Base-by-base conservation (phyloP, 2,329 filamentous ascomycete genomes). In the Knufia fluminis region DNA sequence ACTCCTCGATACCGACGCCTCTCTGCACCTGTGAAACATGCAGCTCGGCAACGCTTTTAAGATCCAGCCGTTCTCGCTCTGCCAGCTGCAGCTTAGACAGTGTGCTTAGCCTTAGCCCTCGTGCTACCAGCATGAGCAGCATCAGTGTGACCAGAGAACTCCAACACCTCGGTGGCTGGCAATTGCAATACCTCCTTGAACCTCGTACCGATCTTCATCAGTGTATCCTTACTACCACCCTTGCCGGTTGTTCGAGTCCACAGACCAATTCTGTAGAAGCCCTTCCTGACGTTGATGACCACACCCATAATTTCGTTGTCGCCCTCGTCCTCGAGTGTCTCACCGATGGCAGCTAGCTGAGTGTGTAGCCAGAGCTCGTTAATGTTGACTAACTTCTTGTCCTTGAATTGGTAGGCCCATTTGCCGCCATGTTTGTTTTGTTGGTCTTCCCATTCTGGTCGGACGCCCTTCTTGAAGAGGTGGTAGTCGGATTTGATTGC, bases 401-500 rank as follows among this genome's bases (percentile, higher is more conserved):
- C 88, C 76, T 94, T 94, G 82, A 95, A 96, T 64, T 87, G 85
- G 74, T 94, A 97, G 22, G 91, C 90, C 92, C 92, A 98, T 73
- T 96, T 96, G 71, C 92, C 92, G 61, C 92, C 92, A 68, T 97
- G 89, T 79, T 97, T 98, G 77, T 98, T 98, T 75, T 97, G 89
- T 22, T 81, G 77, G 67, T 98, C 92, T 71, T 98, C 92, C 92
- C 92, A 98, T 72, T 98, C 94, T 31, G 92, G 92, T 57, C 92
- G 87, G 55, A 98, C 87, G 58, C 90, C 90, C 62, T 84, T 85
- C 77, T 98, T 98, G 85, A 98, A 98, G 39, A 98, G 85, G 66
- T 98, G 94, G 74, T 98, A 98, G 70, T 98, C 92, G 65, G 92
- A 95, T 76, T 98, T 98, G 65, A 94, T 82, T 39, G 90, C 87